phyloP scores from a whole-genome alignment of 805 yeast genomes.

The Sungouiella thailandica region DNA sequence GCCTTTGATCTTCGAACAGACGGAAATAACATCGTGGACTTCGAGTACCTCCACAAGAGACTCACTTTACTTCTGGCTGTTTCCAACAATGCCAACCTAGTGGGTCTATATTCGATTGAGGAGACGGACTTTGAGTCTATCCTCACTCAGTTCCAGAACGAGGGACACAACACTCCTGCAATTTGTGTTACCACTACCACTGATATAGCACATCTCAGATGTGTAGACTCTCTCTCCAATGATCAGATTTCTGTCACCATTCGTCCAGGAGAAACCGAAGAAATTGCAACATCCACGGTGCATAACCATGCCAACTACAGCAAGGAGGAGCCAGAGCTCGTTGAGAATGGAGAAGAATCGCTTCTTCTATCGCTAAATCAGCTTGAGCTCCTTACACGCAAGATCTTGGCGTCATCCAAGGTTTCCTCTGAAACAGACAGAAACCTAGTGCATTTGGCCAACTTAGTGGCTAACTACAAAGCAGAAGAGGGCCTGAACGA shows the following conservation, averaged over 20 bases:
- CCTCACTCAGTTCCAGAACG: conserved; percentile 9
- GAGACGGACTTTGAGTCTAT: conserved; percentile 1
- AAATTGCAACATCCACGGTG: conserved; percentile 28
- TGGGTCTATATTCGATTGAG: conserved; percentile 28
- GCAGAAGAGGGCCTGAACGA: too few relatives aligned
- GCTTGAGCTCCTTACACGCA: conserved; percentile 18
- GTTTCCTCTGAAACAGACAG: conserved; percentile 6
- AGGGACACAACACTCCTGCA: conserved; percentile 3
- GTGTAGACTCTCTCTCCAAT: conserved; percentile 4
- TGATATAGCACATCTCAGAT: conserved; percentile 2
- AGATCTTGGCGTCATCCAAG: conserved; percentile 13
- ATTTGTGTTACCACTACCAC: conserved; percentile 6
- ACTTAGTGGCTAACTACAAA: conserved; percentile 11
- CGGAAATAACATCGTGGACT: conserved; percentile 15
- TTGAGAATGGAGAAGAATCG: conserved; percentile 7
- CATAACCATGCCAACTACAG: conserved; percentile 23
- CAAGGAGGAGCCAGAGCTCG: conserved; percentile 8
- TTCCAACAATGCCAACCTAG: conserved; percentile 20
- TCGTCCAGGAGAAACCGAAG: conserved; percentile 27
- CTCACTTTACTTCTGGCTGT: conserved; percentile 25
- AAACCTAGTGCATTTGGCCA: conserved; percentile 25
- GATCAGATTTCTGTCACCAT: conserved; percentile 13
- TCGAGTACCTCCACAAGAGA: conserved; percentile 20
- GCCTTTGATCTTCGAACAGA: conserved; percentile 26
- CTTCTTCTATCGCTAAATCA: conserved; percentile 16